These are phyloP conservation scores for Globisporangium takayamanum DNA, from an alignment of 352 stramenopile species.

Conservation along the genomic window DNA sequence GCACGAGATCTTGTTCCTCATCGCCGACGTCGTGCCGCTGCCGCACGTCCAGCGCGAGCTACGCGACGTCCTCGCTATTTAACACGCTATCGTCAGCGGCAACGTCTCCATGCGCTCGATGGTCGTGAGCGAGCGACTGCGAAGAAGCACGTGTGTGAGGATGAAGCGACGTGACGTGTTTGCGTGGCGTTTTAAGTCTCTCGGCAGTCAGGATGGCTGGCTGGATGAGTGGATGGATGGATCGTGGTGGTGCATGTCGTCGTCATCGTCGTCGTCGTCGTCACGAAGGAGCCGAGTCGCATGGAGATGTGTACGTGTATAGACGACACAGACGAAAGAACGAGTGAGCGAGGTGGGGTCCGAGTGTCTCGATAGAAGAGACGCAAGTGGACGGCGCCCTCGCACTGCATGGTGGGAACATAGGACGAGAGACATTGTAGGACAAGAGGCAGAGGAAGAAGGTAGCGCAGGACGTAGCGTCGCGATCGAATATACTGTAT, in stretches of 20 bases:
- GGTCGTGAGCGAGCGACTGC: constrained; percentile 1
- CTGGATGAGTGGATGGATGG: too few relatives aligned
- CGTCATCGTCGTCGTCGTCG: not conserved
- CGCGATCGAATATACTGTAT: too few relatives aligned
- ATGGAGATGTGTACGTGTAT: not conserved
- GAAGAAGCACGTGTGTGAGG: not conserved
- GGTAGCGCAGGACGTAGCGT: not conserved
- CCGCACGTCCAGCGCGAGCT: constrained; percentile 54
- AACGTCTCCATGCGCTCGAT: not conserved
- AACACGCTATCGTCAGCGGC: constrained; percentile 9
- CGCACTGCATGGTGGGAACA: constrained; percentile 1
- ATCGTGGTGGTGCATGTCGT: too few relatives aligned
- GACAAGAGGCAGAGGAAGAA: not conserved
- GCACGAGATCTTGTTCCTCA: constrained; percentile 51
- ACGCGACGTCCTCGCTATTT: constrained; percentile 35
- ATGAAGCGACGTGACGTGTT: too few relatives aligned
- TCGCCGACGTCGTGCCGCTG: constrained; percentile 57
- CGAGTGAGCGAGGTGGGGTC: not conserved
- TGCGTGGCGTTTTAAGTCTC: too few relatives aligned
- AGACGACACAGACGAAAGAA: not conserved
- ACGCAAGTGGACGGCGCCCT: not conserved
- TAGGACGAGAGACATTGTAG: not conserved
- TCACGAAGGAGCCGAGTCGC: not conserved
- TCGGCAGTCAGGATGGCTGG: too few relatives aligned
- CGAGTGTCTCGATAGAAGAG: constrained; percentile 12